Evolutionary conservation across 306 rosid species (phyloP).

Genomic region (Begonia masoniana): DNA sequence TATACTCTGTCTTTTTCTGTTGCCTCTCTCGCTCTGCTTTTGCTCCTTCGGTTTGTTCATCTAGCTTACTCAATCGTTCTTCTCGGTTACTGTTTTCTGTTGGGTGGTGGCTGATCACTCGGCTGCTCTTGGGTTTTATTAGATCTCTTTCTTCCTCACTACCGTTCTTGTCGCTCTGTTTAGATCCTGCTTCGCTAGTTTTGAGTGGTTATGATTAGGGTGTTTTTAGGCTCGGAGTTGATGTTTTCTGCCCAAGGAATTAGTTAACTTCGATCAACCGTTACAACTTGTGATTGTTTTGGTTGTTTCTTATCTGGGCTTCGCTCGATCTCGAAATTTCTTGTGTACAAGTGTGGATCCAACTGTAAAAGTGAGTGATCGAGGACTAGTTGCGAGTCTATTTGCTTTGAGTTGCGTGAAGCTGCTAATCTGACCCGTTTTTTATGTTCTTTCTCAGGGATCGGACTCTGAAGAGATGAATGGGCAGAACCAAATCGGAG

Average conservation of each 20-base stretch:
- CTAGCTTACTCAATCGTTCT: no score
- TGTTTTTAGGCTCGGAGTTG: constrained; percentile 1
- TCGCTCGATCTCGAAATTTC: constrained; percentile 23
- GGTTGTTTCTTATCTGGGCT: constrained; percentile 16
- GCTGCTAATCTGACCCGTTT: constrained; percentile 20
- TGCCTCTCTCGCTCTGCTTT: not conserved
- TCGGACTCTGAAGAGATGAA: constrained; percentile 53
- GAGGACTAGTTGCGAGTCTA: not conserved
- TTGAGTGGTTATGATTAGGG: not conserved
- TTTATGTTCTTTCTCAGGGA: constrained; percentile 38
- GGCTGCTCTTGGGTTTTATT: not conserved
- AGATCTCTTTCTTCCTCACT: constrained; percentile 10
- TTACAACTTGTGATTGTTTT: constrained; percentile 9
- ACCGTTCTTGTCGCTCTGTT: constrained; percentile 9
- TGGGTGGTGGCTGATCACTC: constrained; percentile 4
- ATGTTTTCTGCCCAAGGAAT: not conserved
- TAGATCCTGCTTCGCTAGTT: constrained; percentile 1
- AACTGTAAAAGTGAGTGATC: constrained; percentile 45
- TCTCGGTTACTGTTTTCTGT: not conserved
- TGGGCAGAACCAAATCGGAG: constrained; percentile 27
- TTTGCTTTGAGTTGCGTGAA: not conserved
- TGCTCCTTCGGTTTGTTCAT: no score
- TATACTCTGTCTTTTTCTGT: no score
- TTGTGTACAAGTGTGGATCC: constrained; percentile 47
- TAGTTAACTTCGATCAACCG: not conserved